Conservation (phyloP, 148 eudicot genomes). For the Dianthus caryophyllus region DNA sequence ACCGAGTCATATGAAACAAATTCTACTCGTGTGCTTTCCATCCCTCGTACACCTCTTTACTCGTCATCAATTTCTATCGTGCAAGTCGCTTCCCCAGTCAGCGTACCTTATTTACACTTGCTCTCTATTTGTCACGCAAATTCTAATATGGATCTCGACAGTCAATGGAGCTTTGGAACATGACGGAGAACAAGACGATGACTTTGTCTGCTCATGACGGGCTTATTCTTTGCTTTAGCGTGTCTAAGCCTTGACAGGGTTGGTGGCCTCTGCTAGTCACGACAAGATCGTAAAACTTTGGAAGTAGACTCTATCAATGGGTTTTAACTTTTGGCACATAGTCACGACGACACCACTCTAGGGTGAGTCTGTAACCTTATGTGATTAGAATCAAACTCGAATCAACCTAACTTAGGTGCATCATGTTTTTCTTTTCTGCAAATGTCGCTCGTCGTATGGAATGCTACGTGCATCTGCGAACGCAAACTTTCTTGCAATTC, state of each 20-base stretch:
- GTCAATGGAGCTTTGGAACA: slow-evolving; percentile 95
- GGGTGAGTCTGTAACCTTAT: slow-evolving; percentile 15
- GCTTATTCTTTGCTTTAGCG: slow-evolving; percentile 61
- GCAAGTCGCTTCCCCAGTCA: slow-evolving; percentile 37
- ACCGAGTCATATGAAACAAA: slow-evolving; percentile 70
- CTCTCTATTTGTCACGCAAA: neutral
- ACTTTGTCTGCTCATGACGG: slow-evolving; percentile 69
- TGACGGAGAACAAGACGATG: slow-evolving; percentile 73
- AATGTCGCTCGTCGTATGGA: neutral
- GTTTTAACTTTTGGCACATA: neutral
- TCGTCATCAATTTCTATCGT: slow-evolving; percentile 90
- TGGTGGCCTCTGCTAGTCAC: slow-evolving; percentile 89
- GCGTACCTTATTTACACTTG: neutral
- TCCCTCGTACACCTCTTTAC: slow-evolving; percentile 68
- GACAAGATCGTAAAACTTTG: slow-evolving; percentile 82
- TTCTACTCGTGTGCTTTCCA: slow-evolving; percentile 88
- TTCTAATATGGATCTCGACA: slow-evolving; percentile 12
- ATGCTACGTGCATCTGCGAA: neutral
- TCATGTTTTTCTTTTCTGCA: neutral
- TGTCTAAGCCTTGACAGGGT: slow-evolving; percentile 47
- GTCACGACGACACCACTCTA: neutral
- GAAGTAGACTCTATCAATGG: slow-evolving; percentile 30
- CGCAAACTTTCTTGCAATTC: neutral
- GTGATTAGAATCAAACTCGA: slow-evolving; percentile 2
- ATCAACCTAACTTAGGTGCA: neutral